A percentile compares a stretch with the other conserved stretches of the same genome.
phyloP scores from a whole-genome alignment of 495 filamentous ascomycete genomes.

The Aspergillus baeticus region DNA sequence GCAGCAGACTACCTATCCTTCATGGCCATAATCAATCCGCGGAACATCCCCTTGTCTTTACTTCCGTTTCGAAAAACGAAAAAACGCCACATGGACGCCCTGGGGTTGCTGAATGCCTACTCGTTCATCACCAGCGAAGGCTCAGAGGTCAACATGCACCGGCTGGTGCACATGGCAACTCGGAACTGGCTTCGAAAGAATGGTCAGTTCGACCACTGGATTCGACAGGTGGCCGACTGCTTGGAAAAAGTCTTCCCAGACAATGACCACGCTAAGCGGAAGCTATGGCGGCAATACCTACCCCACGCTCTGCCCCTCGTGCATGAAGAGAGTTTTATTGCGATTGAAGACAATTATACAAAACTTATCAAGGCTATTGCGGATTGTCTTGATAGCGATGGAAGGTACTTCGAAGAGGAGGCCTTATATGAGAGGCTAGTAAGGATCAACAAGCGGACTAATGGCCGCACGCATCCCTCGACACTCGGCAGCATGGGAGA shows the following conservation, averaged over 20 bases:
- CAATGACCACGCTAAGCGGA: neutral
- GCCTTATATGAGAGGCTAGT: neutral
- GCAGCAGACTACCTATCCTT: slow-evolving; percentile 36
- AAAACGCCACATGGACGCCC: slow-evolving; percentile 10
- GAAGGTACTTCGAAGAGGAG: neutral
- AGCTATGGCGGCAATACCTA: neutral
- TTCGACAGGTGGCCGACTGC: neutral
- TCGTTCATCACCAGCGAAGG: slow-evolving; percentile 19
- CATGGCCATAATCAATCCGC: slow-evolving; percentile 27
- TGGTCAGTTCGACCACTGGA: neutral
- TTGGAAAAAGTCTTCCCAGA: neutral
- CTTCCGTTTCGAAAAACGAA: slow-evolving; percentile 11
- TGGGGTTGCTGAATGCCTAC: slow-evolving; percentile 22
- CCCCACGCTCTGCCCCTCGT: neutral
- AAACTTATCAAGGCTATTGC: too few relatives aligned
- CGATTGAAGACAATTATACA: too few relatives aligned
- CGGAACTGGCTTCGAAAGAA: slow-evolving; percentile 14
- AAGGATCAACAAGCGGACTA: too few relatives aligned
- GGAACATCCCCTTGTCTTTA: slow-evolving; percentile 33
- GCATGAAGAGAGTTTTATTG: too few relatives aligned
- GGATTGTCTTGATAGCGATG: too few relatives aligned
- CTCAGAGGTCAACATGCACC: slow-evolving; percentile 14
- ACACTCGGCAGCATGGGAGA: too few relatives aligned
- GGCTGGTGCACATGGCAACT: slow-evolving; percentile 23
- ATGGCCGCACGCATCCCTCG: too few relatives aligned